A percentile compares a stretch with the other conserved stretches of the same genome.
phyloP scores from a whole-genome alignment of 805 yeast species.

The Yarrowia yakushimensis region DNA sequence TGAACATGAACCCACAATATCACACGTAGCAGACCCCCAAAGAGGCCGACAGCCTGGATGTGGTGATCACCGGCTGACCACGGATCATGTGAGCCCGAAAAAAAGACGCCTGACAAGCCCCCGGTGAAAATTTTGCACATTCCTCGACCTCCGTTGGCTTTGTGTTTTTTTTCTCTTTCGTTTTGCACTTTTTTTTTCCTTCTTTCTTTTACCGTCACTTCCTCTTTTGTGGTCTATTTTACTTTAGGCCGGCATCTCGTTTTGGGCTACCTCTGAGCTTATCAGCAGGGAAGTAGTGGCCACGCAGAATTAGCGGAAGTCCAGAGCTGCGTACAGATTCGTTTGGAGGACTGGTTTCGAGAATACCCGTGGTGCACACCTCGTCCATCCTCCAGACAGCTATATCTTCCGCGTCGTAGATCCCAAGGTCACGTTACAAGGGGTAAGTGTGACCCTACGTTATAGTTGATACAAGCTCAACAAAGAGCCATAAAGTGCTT shows the following conservation, averaged over 20 bases:
- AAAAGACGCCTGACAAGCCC: too few relatives aligned
- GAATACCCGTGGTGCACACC: too few relatives aligned
- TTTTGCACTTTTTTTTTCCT: background rate
- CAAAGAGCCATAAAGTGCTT: too few relatives aligned
- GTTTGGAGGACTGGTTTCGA: too few relatives aligned
- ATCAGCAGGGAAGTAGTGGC: background rate
- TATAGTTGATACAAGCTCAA: background rate
- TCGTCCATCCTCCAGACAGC: too few relatives aligned
- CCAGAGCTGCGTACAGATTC: too few relatives aligned
- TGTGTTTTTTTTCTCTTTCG: background rate
- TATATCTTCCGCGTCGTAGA: background rate
- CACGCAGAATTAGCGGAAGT: too few relatives aligned
- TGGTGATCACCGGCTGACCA: too few relatives aligned
- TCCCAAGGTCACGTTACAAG: background rate
- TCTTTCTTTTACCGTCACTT: background rate
- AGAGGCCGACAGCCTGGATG: too few relatives aligned
- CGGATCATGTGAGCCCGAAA: too few relatives aligned
- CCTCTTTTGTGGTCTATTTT: conserved; percentile 19
- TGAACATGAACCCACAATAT: too few relatives aligned
- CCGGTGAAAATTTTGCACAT: background rate
- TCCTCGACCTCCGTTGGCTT: background rate
- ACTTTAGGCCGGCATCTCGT: conserved; percentile 17
- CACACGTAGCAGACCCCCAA: too few relatives aligned
- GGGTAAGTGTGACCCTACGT: background rate
- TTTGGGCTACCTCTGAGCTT: conserved; percentile 3